Percentiles rank a stretch among this genome's conserved stretches.
Conservation (phyloP, 352 stramenopile species). For the Globisporangium megalacanthum region DNA sequence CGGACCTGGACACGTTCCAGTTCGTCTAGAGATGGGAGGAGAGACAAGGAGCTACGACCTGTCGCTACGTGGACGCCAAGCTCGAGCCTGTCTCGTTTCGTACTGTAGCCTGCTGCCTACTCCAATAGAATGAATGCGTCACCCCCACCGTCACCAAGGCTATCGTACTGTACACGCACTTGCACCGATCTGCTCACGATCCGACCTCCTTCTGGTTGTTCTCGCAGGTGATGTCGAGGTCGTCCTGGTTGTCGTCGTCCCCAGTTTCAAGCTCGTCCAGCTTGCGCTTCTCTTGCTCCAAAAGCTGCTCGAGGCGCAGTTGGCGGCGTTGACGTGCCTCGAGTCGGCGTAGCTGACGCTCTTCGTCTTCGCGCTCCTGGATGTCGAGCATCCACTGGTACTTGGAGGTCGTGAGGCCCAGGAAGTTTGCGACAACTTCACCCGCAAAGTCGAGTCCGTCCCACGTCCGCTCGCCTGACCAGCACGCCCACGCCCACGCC, state of each 20-base stretch:
- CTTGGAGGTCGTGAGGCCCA: slow-evolving; percentile 78
- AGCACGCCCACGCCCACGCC: slow-evolving; percentile 60
- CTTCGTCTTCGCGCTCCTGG: slow-evolving; percentile 62
- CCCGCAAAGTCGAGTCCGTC: slow-evolving; percentile 74
- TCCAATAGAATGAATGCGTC: neutral
- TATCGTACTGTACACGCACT: neutral
- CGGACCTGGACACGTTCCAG: slow-evolving; percentile 21
- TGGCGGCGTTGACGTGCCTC: slow-evolving; percentile 59
- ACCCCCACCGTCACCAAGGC: neutral
- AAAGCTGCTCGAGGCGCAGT: slow-evolving; percentile 55
- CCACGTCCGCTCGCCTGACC: slow-evolving; percentile 59
- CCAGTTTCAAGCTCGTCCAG: slow-evolving; percentile 53
- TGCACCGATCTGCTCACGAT: neutral
- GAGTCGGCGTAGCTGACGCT: slow-evolving; percentile 48
- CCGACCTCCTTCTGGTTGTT: neutral
- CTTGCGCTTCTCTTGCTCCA: slow-evolving; percentile 66
- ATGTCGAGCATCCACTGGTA: slow-evolving; percentile 82
- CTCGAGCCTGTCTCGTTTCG: too few relatives aligned
- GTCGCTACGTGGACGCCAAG: too few relatives aligned
- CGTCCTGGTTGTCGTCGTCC: slow-evolving; percentile 1
- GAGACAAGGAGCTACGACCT: too few relatives aligned
- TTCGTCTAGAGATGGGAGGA: slow-evolving; percentile 14
- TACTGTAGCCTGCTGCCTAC: neutral
- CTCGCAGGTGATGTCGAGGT: neutral
- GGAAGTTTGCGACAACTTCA: slow-evolving; percentile 75